Percentiles rank a stretch among this genome's conserved stretches.
phyloP scores from a whole-genome alignment of 176 grass and related monocot genomes.

The Stipa capillata region DNA sequence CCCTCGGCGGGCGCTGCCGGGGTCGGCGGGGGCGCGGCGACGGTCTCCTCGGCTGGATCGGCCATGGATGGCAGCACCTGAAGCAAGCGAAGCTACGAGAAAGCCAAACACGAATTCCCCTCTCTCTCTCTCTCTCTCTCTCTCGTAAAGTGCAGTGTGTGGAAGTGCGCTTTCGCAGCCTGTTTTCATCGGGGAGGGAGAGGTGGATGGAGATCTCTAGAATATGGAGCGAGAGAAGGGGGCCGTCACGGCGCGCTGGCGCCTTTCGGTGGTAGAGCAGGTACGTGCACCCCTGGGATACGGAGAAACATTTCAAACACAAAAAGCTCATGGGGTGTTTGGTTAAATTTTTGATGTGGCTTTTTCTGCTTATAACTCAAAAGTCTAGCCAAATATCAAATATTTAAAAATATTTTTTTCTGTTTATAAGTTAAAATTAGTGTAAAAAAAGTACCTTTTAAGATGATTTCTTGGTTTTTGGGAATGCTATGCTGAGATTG shows the following conservation, averaged over 20 bases:
- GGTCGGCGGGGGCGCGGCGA: constrained; percentile 31
- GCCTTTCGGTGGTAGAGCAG: neutral
- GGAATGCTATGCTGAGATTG: no score
- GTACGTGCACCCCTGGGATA: neutral
- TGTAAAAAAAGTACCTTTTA: no score
- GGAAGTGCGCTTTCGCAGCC: neutral
- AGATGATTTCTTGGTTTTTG: no score
- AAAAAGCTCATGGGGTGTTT: no score
- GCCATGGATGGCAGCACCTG: constrained; percentile 24
- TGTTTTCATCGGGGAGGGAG: neutral
- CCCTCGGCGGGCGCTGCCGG: constrained; percentile 31
- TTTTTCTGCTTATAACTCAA: no score
- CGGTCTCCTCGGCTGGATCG: constrained; percentile 41
- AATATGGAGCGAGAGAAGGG: neutral
- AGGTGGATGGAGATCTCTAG: constrained; percentile 22
- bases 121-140: neutral
- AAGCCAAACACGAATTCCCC: neutral
- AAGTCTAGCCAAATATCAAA: no score
- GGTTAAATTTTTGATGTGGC: no score
- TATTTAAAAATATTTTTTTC: no score
- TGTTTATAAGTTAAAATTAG: no score
- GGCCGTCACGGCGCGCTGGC: neutral
- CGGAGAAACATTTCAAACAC: no score
- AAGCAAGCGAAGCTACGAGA: neutral
- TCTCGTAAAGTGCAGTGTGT: neutral